These are phyloP conservation scores for Mycena alexandri DNA, from an alignment of 768 basidiomycete genomes.

Conservation along the genomic window DNA sequence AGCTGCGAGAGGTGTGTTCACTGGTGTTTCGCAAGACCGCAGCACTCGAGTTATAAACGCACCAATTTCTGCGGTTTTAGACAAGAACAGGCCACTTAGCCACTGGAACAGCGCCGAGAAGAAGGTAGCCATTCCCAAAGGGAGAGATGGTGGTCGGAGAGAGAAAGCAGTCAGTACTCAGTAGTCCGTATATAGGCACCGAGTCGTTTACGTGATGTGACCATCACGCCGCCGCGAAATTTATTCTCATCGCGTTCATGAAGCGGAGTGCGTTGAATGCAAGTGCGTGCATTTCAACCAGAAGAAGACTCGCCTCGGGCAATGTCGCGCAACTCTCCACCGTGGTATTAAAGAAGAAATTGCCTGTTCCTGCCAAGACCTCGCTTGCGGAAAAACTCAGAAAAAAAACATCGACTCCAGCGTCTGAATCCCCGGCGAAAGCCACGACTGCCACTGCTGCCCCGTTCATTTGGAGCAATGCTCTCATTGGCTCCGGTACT, in stretches of 20 bases:
- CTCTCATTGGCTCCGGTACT: not conserved
- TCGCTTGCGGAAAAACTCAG: conserved; percentile 24
- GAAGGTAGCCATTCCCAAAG: conserved; percentile 52
- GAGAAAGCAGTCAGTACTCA: not conserved
- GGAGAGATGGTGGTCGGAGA: not conserved
- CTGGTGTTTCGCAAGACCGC: not conserved
- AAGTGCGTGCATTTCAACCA: conserved; percentile 15
- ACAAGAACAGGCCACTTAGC: conserved; percentile 80
- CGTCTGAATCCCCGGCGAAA: no score
- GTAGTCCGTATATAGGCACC: not conserved
- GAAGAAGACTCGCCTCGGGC: not conserved
- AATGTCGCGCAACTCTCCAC: conserved; percentile 10
- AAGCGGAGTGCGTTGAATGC: conserved; percentile 31
- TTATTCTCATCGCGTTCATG: conserved; percentile 24
- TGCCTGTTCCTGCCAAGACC: not conserved
- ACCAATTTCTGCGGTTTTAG: conserved; percentile 84
- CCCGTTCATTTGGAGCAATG: no score
- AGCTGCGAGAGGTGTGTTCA: conserved; percentile 50
- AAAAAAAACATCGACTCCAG: not conserved
- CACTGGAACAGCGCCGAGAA: conserved; percentile 60
- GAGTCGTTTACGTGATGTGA: not conserved
- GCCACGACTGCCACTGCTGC: no score
- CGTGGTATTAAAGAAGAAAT: not conserved
- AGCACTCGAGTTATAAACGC: not conserved
- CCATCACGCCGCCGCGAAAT: not conserved